Base-by-base conservation (phyloP, 2,329 filamentous ascomycete genomes). In the Hypomyces perniciosus region DNA sequence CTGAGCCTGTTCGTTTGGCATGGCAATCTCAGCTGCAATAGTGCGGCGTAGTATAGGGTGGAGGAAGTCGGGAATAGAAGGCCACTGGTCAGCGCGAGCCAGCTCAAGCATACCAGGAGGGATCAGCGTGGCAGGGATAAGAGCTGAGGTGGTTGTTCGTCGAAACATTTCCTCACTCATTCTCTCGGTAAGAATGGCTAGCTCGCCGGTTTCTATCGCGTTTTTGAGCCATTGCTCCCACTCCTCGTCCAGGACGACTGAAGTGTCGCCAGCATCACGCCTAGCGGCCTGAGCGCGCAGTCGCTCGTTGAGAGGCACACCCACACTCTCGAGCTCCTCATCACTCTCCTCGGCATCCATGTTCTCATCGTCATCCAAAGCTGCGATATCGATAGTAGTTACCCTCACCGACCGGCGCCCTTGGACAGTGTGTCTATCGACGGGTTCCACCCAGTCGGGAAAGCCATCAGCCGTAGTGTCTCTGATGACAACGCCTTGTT, bases 221-320 rank as follows among this genome's bases (percentile, higher is more conserved):
- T 84, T 82, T 67, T 88, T 88, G 54, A 88, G 71, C 79, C 84
- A 88, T 64, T 86, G 83, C 65, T 88, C 85, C 83, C 83, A 88
- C 59, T 85, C 83, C 55, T 85, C 83, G 61, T 88, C 84, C 57
- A 88, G 74, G 28, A 80, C 75, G 43, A 78, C 74, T 12, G 76
- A 75, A 30, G 68, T 68, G 55, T 83, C 79, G 40, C 82, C 83
- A 4, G 80, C 78, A 56, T 84, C 80, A 50, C 81, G 78, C 43
- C 80, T 75, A 12, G 82, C 83, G 6, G 81, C 83, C 44, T 81
- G 79, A 53, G 81, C 79, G 46, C 81, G 74, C 27, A 88, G 77
- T n/a, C 79, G 78, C 62, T 84, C 76, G 60, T 87, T 86, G 48
- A 84, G 67, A 44, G 75, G 75, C 46, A 81, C 71, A 5, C 83